Conservation (phyloP, 73 alveolate species). For the Paramecium pentaurelia region DNA sequence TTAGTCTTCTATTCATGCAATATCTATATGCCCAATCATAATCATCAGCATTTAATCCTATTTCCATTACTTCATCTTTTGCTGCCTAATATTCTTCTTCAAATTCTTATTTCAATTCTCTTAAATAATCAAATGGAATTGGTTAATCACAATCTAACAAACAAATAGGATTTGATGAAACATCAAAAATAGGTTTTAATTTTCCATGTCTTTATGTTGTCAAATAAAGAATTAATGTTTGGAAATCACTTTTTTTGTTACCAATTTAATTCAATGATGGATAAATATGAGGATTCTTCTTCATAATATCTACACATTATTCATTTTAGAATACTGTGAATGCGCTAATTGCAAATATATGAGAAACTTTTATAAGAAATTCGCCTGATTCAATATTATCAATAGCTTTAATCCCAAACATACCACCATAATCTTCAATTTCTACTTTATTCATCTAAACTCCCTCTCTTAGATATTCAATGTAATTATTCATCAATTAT, state of each 20-base stretch:
- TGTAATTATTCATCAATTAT: neutral
- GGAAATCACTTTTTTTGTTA: constrained; percentile 36
- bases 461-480: neutral
- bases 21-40: constrained; percentile 53
- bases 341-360: constrained; percentile 21
- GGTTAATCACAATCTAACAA: neutral
- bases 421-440: neutral
- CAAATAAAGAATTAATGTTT: neutral
- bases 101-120: neutral
- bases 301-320: neutral
- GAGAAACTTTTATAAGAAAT: neutral
- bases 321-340: neutral
- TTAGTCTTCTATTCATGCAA: constrained; percentile 34
- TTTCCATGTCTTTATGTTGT: neutral
- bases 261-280: neutral
- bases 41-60: neutral
- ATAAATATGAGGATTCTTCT: constrained; percentile 3
- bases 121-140: constrained; percentile 19
- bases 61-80: neutral
- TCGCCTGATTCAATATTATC: neutral
- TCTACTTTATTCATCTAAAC: neutral
- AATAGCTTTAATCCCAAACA: neutral
- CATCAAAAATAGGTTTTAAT: neutral
- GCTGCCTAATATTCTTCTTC: neutral
- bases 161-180: neutral